These are phyloP conservation scores for Abrus pulchellus DNA, from an alignment of 306 rosid species.

Conservation along the genomic window DNA sequence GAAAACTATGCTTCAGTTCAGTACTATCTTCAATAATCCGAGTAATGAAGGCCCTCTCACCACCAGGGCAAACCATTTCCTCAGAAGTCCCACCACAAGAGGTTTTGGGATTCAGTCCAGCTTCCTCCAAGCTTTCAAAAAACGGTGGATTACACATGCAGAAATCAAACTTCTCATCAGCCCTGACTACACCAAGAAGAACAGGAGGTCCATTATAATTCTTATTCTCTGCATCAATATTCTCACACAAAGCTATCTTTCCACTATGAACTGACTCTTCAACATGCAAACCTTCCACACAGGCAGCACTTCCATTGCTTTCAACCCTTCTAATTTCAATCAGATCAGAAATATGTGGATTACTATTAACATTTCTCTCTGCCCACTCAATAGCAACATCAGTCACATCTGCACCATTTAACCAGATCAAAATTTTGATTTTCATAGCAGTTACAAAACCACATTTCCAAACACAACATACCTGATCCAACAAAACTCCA, in stretches of 20 bases:
- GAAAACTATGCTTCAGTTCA: conserved; percentile 64
- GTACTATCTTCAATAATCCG: conserved; percentile 83
- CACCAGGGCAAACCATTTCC: conserved; percentile 94
- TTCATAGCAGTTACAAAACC: conserved; percentile 13
- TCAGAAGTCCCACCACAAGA: conserved; percentile 81
- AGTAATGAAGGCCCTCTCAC: conserved; percentile 82
- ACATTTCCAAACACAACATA: conserved; percentile 32
- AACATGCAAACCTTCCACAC: conserved; percentile 48
- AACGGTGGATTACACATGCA: conserved; percentile 99
- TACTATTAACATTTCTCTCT: conserved; percentile 65
- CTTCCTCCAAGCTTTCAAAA: conserved; percentile 85
- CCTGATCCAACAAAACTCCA: conserved; percentile 97
- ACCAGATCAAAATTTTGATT: conserved; percentile 6
- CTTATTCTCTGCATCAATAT: conserved; percentile 47
- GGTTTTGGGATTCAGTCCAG: conserved; percentile 90
- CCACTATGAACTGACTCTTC: conserved; percentile 37
- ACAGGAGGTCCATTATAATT: conserved; percentile 74
- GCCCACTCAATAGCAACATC: conserved; percentile 96
- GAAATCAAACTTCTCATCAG: conserved; percentile 86
- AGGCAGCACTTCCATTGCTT: conserved; percentile 38
- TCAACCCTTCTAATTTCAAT: conserved; percentile 86
- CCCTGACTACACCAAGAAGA: conserved; percentile 82
- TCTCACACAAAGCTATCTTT: conserved; percentile 36
- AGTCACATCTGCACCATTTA: conserved; percentile 71
- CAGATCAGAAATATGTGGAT: conserved; percentile 70